Evolutionary conservation across 2,329 filamentous ascomycete genomes (phyloP).

Genomic region (Rachicladosporium sp.): DNA sequence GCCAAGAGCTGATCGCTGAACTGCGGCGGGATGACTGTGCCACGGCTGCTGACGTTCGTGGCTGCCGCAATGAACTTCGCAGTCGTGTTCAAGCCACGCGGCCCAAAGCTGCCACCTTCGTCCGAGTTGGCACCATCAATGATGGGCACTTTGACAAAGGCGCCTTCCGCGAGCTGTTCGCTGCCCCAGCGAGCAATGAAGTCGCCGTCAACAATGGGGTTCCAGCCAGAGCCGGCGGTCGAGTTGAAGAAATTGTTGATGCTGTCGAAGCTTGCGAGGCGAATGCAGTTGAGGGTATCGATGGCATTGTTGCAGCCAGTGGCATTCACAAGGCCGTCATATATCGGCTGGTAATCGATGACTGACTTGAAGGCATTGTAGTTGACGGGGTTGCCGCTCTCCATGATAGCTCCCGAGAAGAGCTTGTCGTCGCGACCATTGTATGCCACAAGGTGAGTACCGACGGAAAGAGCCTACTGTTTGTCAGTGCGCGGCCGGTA

Average conservation of each 20-base stretch:
- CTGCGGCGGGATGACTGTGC: slow-evolving; percentile 21
- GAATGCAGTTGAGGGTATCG: slow-evolving; percentile 55
- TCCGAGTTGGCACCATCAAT: slow-evolving; percentile 18
- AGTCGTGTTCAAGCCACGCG: slow-evolving; percentile 14
- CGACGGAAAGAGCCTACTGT: slow-evolving; percentile 23
- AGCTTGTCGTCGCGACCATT: slow-evolving; percentile 35
- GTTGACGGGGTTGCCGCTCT: slow-evolving; percentile 24
- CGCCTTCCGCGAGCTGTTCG: slow-evolving; percentile 42
- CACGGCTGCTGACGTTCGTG: slow-evolving; percentile 8
- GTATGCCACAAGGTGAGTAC: slow-evolving; percentile 34
- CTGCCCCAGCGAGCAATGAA: slow-evolving; percentile 43
- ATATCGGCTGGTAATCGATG: slow-evolving; percentile 40
- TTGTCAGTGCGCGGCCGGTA: too few species aligned
- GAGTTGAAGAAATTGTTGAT: slow-evolving; percentile 21
- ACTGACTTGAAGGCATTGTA: slow-evolving; percentile 13
- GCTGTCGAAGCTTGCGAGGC: slow-evolving; percentile 27
- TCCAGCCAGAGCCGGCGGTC: slow-evolving; percentile 22
- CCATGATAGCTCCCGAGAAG: slow-evolving; percentile 36
- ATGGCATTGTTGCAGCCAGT: slow-evolving; percentile 46
- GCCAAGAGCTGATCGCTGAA: slow-evolving; percentile 23
- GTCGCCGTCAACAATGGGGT: slow-evolving; percentile 43
- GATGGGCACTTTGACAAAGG: slow-evolving; percentile 27
- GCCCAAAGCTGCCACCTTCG: slow-evolving; percentile 15
- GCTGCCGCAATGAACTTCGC: slow-evolving; percentile 12
- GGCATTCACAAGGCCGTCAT: slow-evolving; percentile 47